Base-by-base conservation (phyloP, 75 land plant genomes). In the Gnetum montanum region DNA sequence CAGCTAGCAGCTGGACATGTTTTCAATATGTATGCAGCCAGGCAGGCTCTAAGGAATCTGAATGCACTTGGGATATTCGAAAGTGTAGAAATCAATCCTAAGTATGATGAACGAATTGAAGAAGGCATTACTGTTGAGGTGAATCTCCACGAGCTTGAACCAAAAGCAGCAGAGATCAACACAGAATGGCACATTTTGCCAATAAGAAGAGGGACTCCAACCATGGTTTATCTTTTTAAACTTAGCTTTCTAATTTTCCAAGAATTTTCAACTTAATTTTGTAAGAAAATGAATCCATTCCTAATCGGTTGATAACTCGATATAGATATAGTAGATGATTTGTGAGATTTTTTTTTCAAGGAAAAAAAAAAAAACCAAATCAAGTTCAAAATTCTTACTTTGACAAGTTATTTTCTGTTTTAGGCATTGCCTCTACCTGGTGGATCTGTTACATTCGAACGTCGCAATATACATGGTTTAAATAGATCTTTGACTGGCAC, bases 101-200 rank as follows among this genome's bases (percentile, higher is more conserved):
- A 75, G 19, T 88, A 84, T 26, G 98, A 94, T 83, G 98, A 94
- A 64, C 78, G 78, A 68, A 82, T 63, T 61, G 98, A 94, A 49
- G 96, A 96, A 25, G 88, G 91, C 2, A 90, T 94, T 18, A 75
- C 86, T 41, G 91, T 94, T 16, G 96, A 94, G 54, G 75, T 94
- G 3, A 94, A 89, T 70, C 85, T 94, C 46, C 82, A 90, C 66
- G 98, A 94, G 54, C 75, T 94, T 19, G 98, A 94, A 47, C 96
- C 82, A 41, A 90, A 85, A 54, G 74, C 87, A 3, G 96, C 91
- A 57, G 98, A 94, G 63, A 87, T 94, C 27, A 80, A 75, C 60
- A 80, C 98, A 31, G 91, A 94, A 58, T 94, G 98, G 98, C 89
- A 88, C 57, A 82, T 93, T 66, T 90, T 90, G 19, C 96, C 90